phyloP scores from a whole-genome alignment of 192 early-diverging fungal species.

The Coemansia sp. region DNA sequence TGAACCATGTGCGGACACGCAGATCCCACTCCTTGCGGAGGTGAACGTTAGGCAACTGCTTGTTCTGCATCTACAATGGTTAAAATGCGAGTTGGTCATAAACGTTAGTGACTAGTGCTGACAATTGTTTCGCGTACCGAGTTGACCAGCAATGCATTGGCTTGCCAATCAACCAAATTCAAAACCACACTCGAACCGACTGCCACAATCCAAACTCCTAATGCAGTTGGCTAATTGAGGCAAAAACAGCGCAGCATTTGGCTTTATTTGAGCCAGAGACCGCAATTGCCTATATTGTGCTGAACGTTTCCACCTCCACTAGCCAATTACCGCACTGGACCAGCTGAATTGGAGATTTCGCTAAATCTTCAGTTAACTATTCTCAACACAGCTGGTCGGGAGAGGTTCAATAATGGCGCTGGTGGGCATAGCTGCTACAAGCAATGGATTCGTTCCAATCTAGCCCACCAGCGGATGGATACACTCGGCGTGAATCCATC shows the following conservation, averaged over 20 bases:
- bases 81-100: not conserved
- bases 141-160: too few species aligned
- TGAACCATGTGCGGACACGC: conserved; percentile 98
- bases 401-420: not conserved
- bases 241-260: too few species aligned
- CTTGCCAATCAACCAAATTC: not conserved
- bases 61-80: conserved; percentile 79
- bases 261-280: too few species aligned
- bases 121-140: not conserved
- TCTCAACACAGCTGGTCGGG: not conserved
- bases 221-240: too few species aligned
- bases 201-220: too few species aligned
- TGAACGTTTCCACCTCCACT: too few species aligned
- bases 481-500: not conserved
- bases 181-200: not conserved
- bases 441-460: not conserved
- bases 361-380: not conserved
- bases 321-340: too few species aligned
- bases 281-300: too few species aligned
- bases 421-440: not conserved
- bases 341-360: too few species aligned
- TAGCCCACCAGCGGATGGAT: not conserved
- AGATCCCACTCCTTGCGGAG: conserved; percentile 98
- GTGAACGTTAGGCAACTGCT: conserved; percentile 89
- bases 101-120: not conserved